Conservation (phyloP, 2,329 filamentous ascomycete genomes). For the Dactylellina cionopaga region DNA sequence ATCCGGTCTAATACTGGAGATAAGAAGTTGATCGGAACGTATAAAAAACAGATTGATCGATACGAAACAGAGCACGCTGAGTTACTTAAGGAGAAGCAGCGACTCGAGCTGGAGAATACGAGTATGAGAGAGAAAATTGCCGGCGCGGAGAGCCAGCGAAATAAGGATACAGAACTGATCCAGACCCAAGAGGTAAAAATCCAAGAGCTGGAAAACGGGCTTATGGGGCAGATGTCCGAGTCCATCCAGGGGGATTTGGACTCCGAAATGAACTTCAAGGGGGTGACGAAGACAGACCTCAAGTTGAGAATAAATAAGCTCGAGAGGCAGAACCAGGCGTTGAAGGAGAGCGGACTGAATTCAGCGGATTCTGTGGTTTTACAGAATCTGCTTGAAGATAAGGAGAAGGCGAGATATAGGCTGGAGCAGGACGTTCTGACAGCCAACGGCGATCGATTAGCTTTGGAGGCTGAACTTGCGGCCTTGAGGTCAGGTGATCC, state of each 20-base stretch:
- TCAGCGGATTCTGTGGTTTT: slow-evolving; percentile 55
- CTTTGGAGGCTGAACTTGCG: slow-evolving; percentile 57
- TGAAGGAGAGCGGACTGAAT: slow-evolving; percentile 55
- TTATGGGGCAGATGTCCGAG: slow-evolving; percentile 55
- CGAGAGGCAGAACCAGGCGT: slow-evolving; percentile 56
- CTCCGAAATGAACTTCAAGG: slow-evolving; percentile 57
- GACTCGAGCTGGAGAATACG: slow-evolving; percentile 55
- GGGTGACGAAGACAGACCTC: slow-evolving; percentile 56
- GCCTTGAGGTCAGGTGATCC: slow-evolving; percentile 55
- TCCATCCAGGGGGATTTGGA: slow-evolving; percentile 57
- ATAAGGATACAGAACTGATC: slow-evolving; percentile 57
- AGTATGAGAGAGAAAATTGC: slow-evolving; percentile 54
- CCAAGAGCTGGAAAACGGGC: slow-evolving; percentile 57
- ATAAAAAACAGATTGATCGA: slow-evolving; percentile 57
- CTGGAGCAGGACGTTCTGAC: slow-evolving; percentile 57
- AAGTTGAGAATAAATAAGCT: slow-evolving; percentile 58
- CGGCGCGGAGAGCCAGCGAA: slow-evolving; percentile 57
- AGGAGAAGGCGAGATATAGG: slow-evolving; percentile 56
- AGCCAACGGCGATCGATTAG: slow-evolving; percentile 57
- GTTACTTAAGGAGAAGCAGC: slow-evolving; percentile 54
- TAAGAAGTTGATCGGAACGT: slow-evolving; percentile 56
- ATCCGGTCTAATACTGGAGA: slow-evolving; percentile 56
- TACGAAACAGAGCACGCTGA: slow-evolving; percentile 56
- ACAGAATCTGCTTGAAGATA: slow-evolving; percentile 58
- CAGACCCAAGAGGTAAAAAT: slow-evolving; percentile 57